Evolutionary conservation across 768 basidiomycete genomes (phyloP), one percentile per base, ranked within the genome.

Genomic region (Pisolithus marmoratus): DNA sequence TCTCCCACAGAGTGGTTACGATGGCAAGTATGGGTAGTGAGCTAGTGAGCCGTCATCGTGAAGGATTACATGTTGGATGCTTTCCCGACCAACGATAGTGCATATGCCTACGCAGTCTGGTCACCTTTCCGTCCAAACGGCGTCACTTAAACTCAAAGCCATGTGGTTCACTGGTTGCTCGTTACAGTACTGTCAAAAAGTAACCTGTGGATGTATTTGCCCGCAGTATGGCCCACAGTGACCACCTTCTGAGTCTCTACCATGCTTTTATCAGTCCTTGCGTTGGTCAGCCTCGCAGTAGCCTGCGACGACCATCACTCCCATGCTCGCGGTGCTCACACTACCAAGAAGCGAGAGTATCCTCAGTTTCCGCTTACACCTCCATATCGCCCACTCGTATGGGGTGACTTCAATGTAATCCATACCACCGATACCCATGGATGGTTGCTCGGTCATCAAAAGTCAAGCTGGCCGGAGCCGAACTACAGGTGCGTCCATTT

Each of bases 351-450:
- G 52, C 72, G 76, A 49, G 70, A 72, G 47, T 65, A 69, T 47
- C 74, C 78, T 0, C 66, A 73, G 43, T 56, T 68, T 14, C 69
- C 70, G 14, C 65, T 84, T 29, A 70, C 80, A 1, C 74, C 74
- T 17, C 91, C 91, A 4, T 77, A 78, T 50, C 73, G 83, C 19
- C 78, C 81, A 22, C 75, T 95, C 14, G 79, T 81, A 48, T 94
- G 92, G 93, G 83, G 85, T n/a, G 90, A 94, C 60, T 76, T 94
- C 63, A 94, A 94, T 63, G 79, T 94, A 60, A 76, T 94, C 43
- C 83, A 85, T 60, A 94, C 90, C 3, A 94, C 93, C 0, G 91
- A 94, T 65, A 87, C 80, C 37, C 85, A 88, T 70, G 81, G 85
- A 24, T 86, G 85, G 85, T 72, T 94, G 4, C 74, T 92, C 36